phyloP scores from a whole-genome alignment of 2,329 filamentous ascomycete genomes.

The Pseudogymnoascus sp. region DNA sequence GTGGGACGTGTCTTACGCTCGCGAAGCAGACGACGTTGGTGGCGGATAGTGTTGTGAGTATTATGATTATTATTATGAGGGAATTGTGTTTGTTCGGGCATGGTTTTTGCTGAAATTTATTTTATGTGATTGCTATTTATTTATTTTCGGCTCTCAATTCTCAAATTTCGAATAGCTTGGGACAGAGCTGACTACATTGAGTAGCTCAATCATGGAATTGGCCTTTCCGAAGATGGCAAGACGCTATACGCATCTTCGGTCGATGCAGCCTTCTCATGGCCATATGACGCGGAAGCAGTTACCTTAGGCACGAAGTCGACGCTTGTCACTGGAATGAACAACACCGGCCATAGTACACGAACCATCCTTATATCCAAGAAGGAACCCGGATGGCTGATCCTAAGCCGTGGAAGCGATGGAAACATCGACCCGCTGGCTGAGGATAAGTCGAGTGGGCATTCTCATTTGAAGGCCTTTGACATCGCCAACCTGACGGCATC shows the following conservation, averaged over 20 bases:
- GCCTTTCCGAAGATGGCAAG: slow-evolving; percentile 42
- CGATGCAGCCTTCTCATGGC: slow-evolving; percentile 53
- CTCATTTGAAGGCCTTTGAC: slow-evolving; percentile 59
- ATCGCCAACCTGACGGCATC: slow-evolving; percentile 26
- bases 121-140: not conserved
- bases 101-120: not conserved
- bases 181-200: slow-evolving; percentile 6
- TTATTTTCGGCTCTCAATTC: not conserved
- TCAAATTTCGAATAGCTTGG: not conserved
- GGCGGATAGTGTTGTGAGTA: slow-evolving; percentile 14
- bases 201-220: slow-evolving; percentile 48
- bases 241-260: slow-evolving; percentile 50
- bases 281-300: slow-evolving; percentile 48
- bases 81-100: not conserved
- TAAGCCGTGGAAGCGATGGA: slow-evolving; percentile 54
- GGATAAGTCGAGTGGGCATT: slow-evolving; percentile 45
- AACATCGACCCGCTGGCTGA: slow-evolving; percentile 53
- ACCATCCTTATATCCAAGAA: slow-evolving; percentile 54
- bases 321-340: slow-evolving; percentile 54
- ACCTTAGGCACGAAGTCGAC: slow-evolving; percentile 40
- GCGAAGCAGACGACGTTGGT: slow-evolving; percentile 18
- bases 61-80: not conserved
- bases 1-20: slow-evolving; percentile 18
- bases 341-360: slow-evolving; percentile 54
- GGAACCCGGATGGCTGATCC: slow-evolving; percentile 47